Evolutionary conservation across 2,329 filamentous ascomycete genomes (phyloP), one percentile per base, ranked within the genome.

Genomic region (Diatrype stigma): DNA sequence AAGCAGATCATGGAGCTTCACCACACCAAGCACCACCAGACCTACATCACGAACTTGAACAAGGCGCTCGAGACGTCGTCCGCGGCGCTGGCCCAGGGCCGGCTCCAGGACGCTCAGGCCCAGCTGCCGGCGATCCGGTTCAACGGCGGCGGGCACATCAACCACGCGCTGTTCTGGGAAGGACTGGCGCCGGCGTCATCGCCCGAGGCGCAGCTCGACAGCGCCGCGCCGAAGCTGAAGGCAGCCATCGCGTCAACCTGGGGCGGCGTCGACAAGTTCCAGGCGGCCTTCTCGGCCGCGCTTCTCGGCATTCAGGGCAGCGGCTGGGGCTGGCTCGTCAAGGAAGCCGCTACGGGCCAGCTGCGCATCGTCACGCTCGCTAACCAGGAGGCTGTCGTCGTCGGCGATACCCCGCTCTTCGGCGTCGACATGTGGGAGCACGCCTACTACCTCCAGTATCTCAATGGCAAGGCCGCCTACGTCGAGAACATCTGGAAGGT

Each of bases 341-440:
- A 84, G 64, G 80, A 86, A 47, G 73, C 75, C 2, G 70, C 70
- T 2, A 79, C 73, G 1, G 84, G 82, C 42, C 78, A 76, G 50
- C 68, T 96, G 58, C 79, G 83, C 51, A 89, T 96, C 57, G 77
- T 87, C 8, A 90, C 86, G 0, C 91, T 88, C n/a, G 90, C 90
- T 67, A 90, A 96, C 66, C 90, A 96, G 73, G 90, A 95, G 64
- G 85, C 86, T 1, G 79, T 90, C 4, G 79, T 86, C 12, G 61
- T 60, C 3, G 74, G 80, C 4, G 80, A 85, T 57, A 78, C 82
- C n/a, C 86, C 86, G 8, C 72, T 96, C 19, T 77, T 91, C 40
- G 90, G 89, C 0, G 77, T 96, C 2, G 90, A 96, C 67, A 93
- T 95, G 82, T 95, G 90, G 90, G 90, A 96, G 73, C 90, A 96